Percentiles rank a stretch among this genome's conserved stretches.
Conservation (phyloP, 2,329 filamentous ascomycete genomes). For the Pyrenophora teres region DNA sequence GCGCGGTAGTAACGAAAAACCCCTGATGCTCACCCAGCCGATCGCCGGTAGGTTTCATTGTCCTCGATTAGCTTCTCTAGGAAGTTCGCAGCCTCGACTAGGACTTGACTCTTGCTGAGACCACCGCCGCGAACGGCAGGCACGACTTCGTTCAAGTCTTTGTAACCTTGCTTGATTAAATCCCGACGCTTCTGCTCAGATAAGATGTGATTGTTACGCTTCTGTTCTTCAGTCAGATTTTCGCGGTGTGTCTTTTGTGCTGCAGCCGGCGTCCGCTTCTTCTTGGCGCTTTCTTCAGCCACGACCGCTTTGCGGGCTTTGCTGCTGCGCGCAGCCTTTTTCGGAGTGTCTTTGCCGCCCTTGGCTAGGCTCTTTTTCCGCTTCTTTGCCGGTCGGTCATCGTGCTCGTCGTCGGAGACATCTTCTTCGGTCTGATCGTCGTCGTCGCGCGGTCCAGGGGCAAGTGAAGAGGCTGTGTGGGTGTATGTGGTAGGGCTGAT, state of each 20-base stretch:
- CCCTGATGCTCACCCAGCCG: slow-evolving; percentile 1
- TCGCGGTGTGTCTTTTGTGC: slow-evolving; percentile 49
- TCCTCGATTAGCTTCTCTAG: slow-evolving; percentile 73
- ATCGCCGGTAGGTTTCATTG: slow-evolving; percentile 53
- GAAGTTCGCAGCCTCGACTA: slow-evolving; percentile 77
- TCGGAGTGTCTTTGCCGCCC: slow-evolving; percentile 18
- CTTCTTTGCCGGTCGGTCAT: slow-evolving; percentile 27
- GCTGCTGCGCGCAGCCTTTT: slow-evolving; percentile 25
- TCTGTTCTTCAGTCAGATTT: slow-evolving; percentile 76
- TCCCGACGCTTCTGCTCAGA: slow-evolving; percentile 87
- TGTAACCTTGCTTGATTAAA: slow-evolving; percentile 80
- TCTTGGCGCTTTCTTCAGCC: slow-evolving; percentile 29
- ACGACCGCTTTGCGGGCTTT: slow-evolving; percentile 32
- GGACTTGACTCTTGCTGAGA: slow-evolving; percentile 81
- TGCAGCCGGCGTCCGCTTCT: slow-evolving; percentile 32
- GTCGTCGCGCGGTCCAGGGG: slow-evolving; percentile 20
- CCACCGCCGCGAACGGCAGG: slow-evolving; percentile 74
- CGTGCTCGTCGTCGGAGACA: slow-evolving; percentile 29
- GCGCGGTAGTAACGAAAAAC: background rate
- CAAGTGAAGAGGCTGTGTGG: slow-evolving; percentile 1
- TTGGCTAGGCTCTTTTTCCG: slow-evolving; percentile 29
- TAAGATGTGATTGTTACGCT: slow-evolving; percentile 82
- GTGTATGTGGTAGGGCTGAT: slow-evolving; percentile 16
- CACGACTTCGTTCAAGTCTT: slow-evolving; percentile 76
- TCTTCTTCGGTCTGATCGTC: slow-evolving; percentile 31